Evolutionary conservation across 345 rosid species (phyloP), one percentile per base, ranked within the genome.

Genomic region (Aurinia saxatilis): DNA sequence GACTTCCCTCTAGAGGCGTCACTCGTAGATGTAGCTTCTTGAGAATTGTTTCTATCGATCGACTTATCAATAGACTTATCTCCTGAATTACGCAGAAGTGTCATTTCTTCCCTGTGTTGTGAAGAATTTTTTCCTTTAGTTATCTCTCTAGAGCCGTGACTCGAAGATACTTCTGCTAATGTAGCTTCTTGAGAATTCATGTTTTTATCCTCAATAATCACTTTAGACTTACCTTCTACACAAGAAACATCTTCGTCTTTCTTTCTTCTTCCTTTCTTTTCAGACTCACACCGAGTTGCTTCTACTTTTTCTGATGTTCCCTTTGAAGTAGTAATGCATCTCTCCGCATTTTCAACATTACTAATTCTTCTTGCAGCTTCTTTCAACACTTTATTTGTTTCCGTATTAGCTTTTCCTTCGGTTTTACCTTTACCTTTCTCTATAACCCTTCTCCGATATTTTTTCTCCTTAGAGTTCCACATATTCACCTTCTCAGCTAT

Each of bases 401-500:
- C 57, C 1, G 11, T 38, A 47, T 11, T 47, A 14, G 21, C 38
- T 62, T 61, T 53, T 6, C 19, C 62, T 38, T 37, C 15, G 11
- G 4, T 42, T 50, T 36, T 38, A 3, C 50, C 55, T 51, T 35
- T 52, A 1, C 34, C 47, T 39, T 40, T 55, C n/a, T 53, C 74
- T 23, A 38, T 49, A 63, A 2, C 29, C 15, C 23, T 63, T 50
- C 38, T 64, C 49, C 36, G 50, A 25, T 50, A 25, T 56, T 17
- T 71, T 42, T 57, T 64, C 55, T 64, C 70, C 50, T 64, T 57
- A 11, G 66, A 50, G 60, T 65, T 71, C 75, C 75, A 71, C 42
- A 71, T 5, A 27, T 57, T 71, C 75, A 71, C 75, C 30, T 71
- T 71, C 70, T 71, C 75, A 13, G 75, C 54, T 63, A 64, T 71